phyloP scores from a whole-genome alignment of 805 yeast genomes.

The Lipomyces spencermartinsiae region DNA sequence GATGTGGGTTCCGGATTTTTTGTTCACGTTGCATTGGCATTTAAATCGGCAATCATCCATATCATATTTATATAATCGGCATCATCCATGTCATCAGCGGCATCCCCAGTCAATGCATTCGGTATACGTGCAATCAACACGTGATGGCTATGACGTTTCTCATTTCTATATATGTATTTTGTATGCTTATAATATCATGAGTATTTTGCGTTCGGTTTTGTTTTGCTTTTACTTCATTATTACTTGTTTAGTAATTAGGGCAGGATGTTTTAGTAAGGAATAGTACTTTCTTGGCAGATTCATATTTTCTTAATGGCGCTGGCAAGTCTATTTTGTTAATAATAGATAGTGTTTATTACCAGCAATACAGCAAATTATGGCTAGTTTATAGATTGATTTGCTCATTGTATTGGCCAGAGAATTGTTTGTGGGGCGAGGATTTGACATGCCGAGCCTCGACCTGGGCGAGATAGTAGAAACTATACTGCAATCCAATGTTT shows the following conservation, averaged over 20 bases:
- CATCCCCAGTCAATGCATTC: background rate
- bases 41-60: background rate
- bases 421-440: no score
- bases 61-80: background rate
- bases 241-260: background rate
- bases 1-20: background rate
- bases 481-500: no score
- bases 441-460: no score
- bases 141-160: background rate
- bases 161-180: background rate
- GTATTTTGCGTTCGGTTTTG: background rate
- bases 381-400: no score
- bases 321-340: background rate
- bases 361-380: no score
- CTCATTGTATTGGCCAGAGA: background rate
- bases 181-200: background rate
- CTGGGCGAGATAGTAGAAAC: no score
- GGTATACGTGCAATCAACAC: background rate
- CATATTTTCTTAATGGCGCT: slow-evolving; percentile 1
- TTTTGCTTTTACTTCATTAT: background rate
- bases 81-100: background rate
- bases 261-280: background rate
- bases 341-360: background rate
- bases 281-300: slow-evolving; percentile 1
- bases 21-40: background rate